Evolutionary conservation across 768 basidiomycete species (phyloP).

Genomic region (Rubroboletus satanas): DNA sequence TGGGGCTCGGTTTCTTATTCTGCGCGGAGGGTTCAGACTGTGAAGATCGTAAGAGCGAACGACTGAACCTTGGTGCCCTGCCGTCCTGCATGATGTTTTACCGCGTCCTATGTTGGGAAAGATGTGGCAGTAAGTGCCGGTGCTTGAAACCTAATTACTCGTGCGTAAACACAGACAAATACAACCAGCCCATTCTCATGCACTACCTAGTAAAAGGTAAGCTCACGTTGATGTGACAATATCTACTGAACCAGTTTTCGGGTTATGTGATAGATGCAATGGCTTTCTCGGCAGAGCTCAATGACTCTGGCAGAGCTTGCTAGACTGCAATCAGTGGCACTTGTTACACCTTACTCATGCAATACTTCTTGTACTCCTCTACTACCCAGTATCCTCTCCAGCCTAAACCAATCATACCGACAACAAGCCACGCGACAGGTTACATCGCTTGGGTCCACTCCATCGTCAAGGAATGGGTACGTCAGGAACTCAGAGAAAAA

Average conservation of each 20-base stretch:
- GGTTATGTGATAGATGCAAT: too few relatives aligned
- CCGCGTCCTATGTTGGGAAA: background rate
- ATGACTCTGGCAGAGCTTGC: too few relatives aligned
- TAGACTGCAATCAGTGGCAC: background rate
- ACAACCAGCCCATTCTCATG: background rate
- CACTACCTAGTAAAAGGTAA: too few relatives aligned
- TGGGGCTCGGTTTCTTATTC: conserved; percentile 94
- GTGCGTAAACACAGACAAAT: conserved; percentile 19
- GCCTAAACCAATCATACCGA: conserved; percentile 81
- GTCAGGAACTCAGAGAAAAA: conserved; percentile 90
- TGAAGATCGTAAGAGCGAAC: conserved; percentile 1
- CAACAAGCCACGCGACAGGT: conserved; percentile 77
- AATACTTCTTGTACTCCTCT: conserved; percentile 20
- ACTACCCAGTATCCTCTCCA: conserved; percentile 68
- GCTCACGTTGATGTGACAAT: too few relatives aligned
- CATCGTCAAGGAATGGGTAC: conserved; percentile 88
- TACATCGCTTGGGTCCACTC: conserved; percentile 85
- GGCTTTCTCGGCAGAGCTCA: too few relatives aligned
- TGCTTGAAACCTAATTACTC: background rate
- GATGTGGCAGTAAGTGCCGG: background rate
- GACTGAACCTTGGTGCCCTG: conserved; percentile 64
- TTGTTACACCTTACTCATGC: background rate
- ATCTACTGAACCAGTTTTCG: background rate
- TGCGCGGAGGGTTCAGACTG: conserved; percentile 27
- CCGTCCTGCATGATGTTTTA: conserved; percentile 65